Evolutionary conservation across 2,329 filamentous ascomycete genomes (phyloP).

Genomic region (Calonectria leucothoes): DNA sequence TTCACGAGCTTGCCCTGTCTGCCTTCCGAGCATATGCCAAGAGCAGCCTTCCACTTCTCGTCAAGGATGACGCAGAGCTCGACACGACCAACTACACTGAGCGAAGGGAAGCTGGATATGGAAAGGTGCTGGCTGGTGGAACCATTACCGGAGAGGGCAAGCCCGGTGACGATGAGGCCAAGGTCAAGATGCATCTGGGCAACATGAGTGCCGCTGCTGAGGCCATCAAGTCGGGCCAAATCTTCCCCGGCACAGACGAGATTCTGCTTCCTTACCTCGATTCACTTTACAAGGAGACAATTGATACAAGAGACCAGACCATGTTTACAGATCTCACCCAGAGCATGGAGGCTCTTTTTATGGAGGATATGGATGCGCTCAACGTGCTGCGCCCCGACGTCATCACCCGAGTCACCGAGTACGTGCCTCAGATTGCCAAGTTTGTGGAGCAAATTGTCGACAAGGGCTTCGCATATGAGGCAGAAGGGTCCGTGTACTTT

Average conservation of each 20-base stretch:
- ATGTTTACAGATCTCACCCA: slow-evolving; percentile 91
- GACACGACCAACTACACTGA: slow-evolving; percentile 62
- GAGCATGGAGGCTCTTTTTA: slow-evolving; percentile 88
- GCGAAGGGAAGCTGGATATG: slow-evolving; percentile 64
- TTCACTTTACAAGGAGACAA: slow-evolving; percentile 69
- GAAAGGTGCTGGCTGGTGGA: slow-evolving; percentile 65
- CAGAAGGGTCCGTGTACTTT: slow-evolving; percentile 92
- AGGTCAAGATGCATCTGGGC: slow-evolving; percentile 89
- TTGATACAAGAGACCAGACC: slow-evolving; percentile 71
- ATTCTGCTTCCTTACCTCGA: slow-evolving; percentile 89
- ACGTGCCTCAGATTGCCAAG: slow-evolving; percentile 84
- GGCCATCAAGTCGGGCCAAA: slow-evolving; percentile 59
- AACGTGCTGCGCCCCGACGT: slow-evolving; percentile 88
- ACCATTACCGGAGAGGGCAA: slow-evolving; percentile 67
- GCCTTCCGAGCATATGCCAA: slow-evolving; percentile 69
- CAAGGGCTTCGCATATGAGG: slow-evolving; percentile 87
- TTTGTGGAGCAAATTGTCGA: slow-evolving; percentile 87
- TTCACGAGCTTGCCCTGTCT: slow-evolving; percentile 59
- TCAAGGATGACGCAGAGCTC: slow-evolving; percentile 55
- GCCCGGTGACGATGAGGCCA: slow-evolving; percentile 83
- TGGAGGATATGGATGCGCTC: slow-evolving; percentile 85
- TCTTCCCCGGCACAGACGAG: slow-evolving; percentile 69
- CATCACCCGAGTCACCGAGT: slow-evolving; percentile 92
- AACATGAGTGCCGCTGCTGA: slow-evolving; percentile 65
- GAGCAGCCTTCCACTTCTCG: slow-evolving; percentile 65